A percentile compares a stretch with the other conserved stretches of the same genome.
Conservation (phyloP, 192 early-diverging fungal genomes). For the Haplosporangium gracile region DNA sequence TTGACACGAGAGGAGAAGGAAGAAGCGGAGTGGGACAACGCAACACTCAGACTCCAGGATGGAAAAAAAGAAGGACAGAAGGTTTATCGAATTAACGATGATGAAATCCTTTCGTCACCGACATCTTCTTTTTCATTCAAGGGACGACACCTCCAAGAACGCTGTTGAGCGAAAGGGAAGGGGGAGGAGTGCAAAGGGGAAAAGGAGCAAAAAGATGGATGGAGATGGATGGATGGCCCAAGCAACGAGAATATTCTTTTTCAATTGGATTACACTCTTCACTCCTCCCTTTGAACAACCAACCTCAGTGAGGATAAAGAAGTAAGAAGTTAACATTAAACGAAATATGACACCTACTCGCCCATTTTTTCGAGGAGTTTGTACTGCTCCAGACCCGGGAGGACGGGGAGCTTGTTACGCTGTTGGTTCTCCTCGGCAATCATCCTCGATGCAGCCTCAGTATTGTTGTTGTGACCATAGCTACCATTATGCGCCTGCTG, state of each 20-base stretch:
- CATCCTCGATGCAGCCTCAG: constrained; percentile 53
- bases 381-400: constrained; percentile 68
- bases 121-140: background rate
- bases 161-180: background rate
- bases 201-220: background rate
- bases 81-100: background rate
- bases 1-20: background rate
- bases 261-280: background rate
- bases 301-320: background rate
- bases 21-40: background rate
- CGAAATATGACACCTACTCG: constrained; percentile 61
- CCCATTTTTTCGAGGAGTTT: constrained; percentile 72
- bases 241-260: background rate
- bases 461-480: constrained; percentile 30
- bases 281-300: background rate
- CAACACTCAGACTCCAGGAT: background rate
- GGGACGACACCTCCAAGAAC: background rate
- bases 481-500: background rate
- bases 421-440: constrained; percentile 62
- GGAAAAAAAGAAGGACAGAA: background rate
- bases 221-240: background rate
- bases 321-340: background rate
- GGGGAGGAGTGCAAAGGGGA: too few species aligned
- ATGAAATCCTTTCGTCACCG: constrained; percentile 6
- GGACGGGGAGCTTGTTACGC: constrained; percentile 58